phyloP scores from a whole-genome alignment of 352 stramenopile species.

The Albugo candida region DNA sequence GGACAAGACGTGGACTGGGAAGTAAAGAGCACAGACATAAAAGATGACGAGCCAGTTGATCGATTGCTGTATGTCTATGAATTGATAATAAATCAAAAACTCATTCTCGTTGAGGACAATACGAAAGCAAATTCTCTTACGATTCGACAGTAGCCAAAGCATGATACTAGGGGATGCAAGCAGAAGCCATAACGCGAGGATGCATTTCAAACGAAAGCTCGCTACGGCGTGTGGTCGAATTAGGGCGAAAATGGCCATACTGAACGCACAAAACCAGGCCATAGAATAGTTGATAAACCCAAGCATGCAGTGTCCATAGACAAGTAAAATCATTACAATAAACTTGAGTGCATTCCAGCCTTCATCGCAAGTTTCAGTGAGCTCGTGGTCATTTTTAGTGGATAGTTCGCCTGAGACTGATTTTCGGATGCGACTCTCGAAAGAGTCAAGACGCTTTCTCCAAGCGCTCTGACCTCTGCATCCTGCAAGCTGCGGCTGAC shows the following conservation, averaged over 20 bases:
- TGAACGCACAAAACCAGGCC: conserved; percentile 42
- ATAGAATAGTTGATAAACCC: conserved; percentile 71
- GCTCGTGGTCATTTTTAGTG: neutral
- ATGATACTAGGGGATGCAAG: conserved; percentile 19
- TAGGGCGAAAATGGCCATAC: conserved; percentile 37
- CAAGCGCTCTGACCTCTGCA: no score
- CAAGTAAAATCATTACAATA: conserved; percentile 25
- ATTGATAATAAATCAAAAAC: neutral
- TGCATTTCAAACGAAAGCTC: conserved; percentile 11
- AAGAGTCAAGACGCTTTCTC: no score
- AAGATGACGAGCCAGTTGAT: conserved; percentile 21
- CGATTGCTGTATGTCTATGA: conserved; percentile 5
- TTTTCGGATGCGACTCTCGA: no score
- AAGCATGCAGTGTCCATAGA: conserved; percentile 51
- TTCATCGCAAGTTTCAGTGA: conserved; percentile 10
- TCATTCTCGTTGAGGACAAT: neutral
- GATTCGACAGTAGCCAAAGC: neutral
- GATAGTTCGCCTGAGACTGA: no score
- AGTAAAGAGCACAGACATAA: conserved; percentile 28
- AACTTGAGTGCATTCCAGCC: conserved; percentile 43
- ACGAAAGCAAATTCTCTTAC: no score
- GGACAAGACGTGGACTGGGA: conserved; percentile 43
- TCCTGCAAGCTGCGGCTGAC: no score
- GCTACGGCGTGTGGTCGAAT: conserved; percentile 17
- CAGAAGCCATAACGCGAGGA: conserved; percentile 23